Conservation (phyloP, 495 filamentous ascomycete genomes). For the Staphylotrichum tortipilum region DNA sequence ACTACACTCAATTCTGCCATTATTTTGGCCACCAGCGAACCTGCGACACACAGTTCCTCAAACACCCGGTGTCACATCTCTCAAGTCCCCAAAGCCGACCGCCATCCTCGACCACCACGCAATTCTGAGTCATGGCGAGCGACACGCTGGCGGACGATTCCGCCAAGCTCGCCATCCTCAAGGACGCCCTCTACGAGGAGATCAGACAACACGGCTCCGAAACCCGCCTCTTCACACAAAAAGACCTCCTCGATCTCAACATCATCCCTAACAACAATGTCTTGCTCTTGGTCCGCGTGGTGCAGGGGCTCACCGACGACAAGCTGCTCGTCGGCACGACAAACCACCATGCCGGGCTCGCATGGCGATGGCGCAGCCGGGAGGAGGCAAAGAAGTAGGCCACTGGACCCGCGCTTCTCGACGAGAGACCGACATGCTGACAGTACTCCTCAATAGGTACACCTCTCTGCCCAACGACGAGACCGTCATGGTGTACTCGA, state of each 20-base stretch:
- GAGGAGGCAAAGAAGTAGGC: constrained; percentile 65
- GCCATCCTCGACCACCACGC: neutral
- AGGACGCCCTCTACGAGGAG: constrained; percentile 27
- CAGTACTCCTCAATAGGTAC: constrained; percentile 42
- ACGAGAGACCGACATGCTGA: neutral
- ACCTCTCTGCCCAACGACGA: constrained; percentile 53
- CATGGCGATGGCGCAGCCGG: constrained; percentile 57
- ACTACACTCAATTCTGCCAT: too few relatives aligned
- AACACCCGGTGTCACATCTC: too few relatives aligned
- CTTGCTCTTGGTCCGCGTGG: constrained; percentile 47
- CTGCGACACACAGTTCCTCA: too few relatives aligned
- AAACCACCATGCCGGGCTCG: constrained; percentile 46
- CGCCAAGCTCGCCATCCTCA: constrained; percentile 24
- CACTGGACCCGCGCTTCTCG: neutral
- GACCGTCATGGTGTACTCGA: constrained; percentile 71
- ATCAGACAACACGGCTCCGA: constrained; percentile 28
- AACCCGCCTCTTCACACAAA: constrained; percentile 54
- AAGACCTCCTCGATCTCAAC: constrained; percentile 53
- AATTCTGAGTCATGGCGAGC: constrained; percentile 12
- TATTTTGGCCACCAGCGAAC: too few relatives aligned
- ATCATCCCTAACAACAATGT: constrained; percentile 54
- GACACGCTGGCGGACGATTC: constrained; percentile 7
- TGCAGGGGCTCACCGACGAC: constrained; percentile 56
- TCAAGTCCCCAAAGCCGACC: too few relatives aligned
- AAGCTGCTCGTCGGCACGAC: constrained; percentile 56